Evolutionary conservation across 2,329 filamentous ascomycete genomes (phyloP).

Genomic region (Phoma sp.): DNA sequence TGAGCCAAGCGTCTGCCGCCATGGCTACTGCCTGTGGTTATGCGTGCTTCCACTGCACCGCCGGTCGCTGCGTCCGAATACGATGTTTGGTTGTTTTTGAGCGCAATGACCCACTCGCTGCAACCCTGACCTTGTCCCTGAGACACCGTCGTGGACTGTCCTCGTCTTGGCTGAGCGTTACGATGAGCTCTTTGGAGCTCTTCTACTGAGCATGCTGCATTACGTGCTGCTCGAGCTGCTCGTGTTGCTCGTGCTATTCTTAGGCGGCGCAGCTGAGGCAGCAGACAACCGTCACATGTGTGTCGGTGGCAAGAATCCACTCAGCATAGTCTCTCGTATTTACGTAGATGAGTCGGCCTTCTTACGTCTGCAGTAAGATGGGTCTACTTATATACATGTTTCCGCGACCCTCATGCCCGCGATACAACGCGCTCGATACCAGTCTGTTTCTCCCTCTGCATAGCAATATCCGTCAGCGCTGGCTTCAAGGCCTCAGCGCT

Average conservation of each 20-base stretch:
- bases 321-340: neutral
- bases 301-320: neutral
- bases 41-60: neutral
- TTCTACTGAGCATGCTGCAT: neutral
- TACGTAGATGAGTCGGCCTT: neutral
- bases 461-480: conserved; percentile 21
- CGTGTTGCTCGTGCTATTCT: conserved; percentile 6
- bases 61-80: conserved; percentile 7
- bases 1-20: neutral
- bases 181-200: too few species aligned
- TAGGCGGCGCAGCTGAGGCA: conserved; percentile 5
- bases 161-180: conserved; percentile 4
- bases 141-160: neutral
- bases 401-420: conserved; percentile 5
- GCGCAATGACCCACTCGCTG: neutral
- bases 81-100: conserved; percentile 4
- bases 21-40: neutral
- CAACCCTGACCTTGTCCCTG: conserved; percentile 6
- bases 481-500: conserved; percentile 28
- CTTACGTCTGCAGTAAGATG: neutral
- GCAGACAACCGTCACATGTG: neutral
- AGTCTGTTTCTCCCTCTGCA: conserved; percentile 27
- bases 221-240: conserved; percentile 3
- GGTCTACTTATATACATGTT: neutral
- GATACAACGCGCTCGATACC: conserved; percentile 25